phyloP scores from a whole-genome alignment of 495 filamentous ascomycete species.

The Friedmanniomyces simplex region DNA sequence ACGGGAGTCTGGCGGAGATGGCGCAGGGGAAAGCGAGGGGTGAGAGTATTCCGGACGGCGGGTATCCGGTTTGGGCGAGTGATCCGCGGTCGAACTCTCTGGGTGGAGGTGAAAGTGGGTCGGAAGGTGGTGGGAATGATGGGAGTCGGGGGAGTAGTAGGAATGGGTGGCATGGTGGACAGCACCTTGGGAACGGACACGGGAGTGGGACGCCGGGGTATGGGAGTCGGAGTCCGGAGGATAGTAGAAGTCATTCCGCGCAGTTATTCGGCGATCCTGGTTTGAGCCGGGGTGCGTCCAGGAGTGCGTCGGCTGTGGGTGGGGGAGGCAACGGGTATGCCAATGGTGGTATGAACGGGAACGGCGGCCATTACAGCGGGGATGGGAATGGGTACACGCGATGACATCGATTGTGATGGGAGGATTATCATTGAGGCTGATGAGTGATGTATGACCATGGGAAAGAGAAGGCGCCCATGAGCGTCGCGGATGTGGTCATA shows the following conservation, averaged over 20 bases:
- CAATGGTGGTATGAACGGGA: no score
- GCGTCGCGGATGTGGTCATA: no score
- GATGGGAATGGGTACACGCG: no score
- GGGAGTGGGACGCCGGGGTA: neutral
- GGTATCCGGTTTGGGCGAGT: constrained; percentile 44
- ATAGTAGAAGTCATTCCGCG: neutral
- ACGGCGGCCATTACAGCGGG: no score
- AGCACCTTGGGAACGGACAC: neutral
- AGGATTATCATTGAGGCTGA: no score
- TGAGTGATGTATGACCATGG: no score
- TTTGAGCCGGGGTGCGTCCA: neutral
- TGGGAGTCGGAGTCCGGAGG: neutral
- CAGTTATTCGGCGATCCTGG: constrained; percentile 17
- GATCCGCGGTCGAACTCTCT: no score
- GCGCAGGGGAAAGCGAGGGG: constrained; percentile 50
- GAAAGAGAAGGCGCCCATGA: no score
- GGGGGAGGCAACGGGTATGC: no score
- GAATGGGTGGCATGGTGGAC: neutral
- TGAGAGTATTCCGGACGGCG: constrained; percentile 47
- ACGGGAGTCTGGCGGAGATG: constrained; percentile 59
- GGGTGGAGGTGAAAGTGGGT: neutral
- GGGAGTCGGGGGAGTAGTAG: neutral
- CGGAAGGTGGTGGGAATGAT: no score
- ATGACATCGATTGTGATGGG: no score
- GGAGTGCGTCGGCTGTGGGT: neutral